Conservation (phyloP, 176 grass and related monocot genomes). For the Ampelocalamus luodianensis region DNA sequence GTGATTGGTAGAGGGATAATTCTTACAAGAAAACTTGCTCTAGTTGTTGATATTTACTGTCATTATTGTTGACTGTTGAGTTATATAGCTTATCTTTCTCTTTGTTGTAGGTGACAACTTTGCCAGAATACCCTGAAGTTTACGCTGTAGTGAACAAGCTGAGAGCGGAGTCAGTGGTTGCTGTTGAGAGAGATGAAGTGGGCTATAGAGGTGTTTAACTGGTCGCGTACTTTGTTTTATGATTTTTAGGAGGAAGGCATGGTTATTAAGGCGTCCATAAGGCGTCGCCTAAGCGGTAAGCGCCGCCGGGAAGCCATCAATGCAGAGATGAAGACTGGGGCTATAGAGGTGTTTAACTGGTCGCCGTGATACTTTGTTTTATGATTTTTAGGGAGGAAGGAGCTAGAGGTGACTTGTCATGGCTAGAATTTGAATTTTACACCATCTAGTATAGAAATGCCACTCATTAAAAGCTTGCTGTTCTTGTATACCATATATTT, state of each 20-base stretch:
- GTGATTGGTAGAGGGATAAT: neutral
- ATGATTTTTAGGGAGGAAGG: constrained; percentile 3
- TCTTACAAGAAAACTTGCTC: neutral
- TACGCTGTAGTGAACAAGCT: constrained; percentile 74
- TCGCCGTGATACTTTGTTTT: neutral
- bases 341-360: constrained; percentile 69
- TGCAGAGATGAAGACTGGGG: constrained; percentile 87
- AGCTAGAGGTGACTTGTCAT: constrained; percentile 1
- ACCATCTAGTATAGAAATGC: neutral
- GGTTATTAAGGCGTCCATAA: too few relatives aligned
- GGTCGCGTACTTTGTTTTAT: neutral
- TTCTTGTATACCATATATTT: constrained; percentile 13
- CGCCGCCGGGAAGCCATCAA: too few relatives aligned
- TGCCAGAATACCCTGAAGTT: constrained; percentile 75
- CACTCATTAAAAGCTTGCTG: neutral
- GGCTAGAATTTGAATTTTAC: constrained; percentile 10
- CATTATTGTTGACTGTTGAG: constrained; percentile 27
- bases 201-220: constrained; percentile 73
- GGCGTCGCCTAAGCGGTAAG: too few relatives aligned
- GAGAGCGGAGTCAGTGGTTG: constrained; percentile 87
- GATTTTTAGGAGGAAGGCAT: constrained; percentile 12
- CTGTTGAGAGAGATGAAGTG: constrained; percentile 91
- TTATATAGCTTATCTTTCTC: constrained; percentile 4
- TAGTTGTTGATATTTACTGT: constrained; percentile 7
- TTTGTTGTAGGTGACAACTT: constrained; percentile 66